Evolutionary conservation across 331 rosid genomes (phyloP).

Genomic region (Malus hybrid): DNA sequence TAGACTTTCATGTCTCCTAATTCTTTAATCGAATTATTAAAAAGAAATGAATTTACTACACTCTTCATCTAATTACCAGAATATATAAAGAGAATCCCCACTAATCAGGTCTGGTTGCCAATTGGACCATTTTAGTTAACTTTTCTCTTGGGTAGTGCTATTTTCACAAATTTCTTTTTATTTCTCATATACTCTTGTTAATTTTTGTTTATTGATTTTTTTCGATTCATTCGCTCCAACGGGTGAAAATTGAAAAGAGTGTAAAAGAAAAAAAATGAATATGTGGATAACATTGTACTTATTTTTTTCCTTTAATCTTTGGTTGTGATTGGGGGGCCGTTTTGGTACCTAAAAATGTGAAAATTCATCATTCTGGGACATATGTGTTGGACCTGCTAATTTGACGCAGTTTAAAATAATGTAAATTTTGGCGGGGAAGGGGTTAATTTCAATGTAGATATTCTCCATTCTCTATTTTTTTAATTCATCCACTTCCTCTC

Average conservation of each 20-base stretch:
- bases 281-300: too few relatives aligned
- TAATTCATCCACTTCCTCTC: background rate
- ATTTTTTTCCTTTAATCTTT: background rate
- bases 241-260: too few relatives aligned
- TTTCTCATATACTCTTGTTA: too few relatives aligned
- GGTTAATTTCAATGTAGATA: constrained; percentile 12
- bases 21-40: background rate
- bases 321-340: background rate
- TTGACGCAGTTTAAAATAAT: background rate
- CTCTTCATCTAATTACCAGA: background rate
- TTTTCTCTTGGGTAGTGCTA: too few relatives aligned
- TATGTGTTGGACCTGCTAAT: background rate
- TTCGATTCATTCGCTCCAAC: too few relatives aligned
- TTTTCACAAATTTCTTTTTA: too few relatives aligned
- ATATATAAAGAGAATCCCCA: background rate
- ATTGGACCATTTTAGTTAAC: background rate
- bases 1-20: background rate
- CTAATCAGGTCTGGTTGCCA: background rate
- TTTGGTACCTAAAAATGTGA: background rate
- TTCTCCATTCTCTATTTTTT: background rate
- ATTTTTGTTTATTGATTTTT: too few relatives aligned
- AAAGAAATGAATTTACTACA: background rate
- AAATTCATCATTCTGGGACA: background rate
- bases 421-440: background rate
- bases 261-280: too few relatives aligned